Base-by-base conservation (phyloP, 192 early-diverging fungal genomes). In the Rhizophagus prolifer region DNA sequence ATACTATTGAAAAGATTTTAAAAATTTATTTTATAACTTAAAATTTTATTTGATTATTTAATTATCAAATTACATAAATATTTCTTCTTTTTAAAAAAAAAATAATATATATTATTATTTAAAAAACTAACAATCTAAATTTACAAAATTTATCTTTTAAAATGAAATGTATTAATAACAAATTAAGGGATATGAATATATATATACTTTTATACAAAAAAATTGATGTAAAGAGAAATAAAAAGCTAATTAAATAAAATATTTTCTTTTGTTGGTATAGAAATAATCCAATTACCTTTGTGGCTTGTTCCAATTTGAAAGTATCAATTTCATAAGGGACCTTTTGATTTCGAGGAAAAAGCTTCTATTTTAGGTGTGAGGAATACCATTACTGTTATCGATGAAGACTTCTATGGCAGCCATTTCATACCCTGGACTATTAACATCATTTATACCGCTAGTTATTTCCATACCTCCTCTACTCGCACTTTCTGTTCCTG, bases 371-470 rank as follows among this genome's bases (percentile, higher is more conserved):
- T 13, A 28, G 36, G 66, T 41, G 66, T 68, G 34, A 41, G 66
- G 66, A 68, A 68, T 68, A n/a, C 66, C 66, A 68, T 68, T 68
- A 68, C 66, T 25, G 38, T 68, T 68, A 68, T 68, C 66, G n/a
- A 68, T 68, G 30, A 68, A 68, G 38, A 68, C 66, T 41, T 9
- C 34, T 16, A 68, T 12, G 16, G 66, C 66, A 63, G 61, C 23
- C 34, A 68, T 19, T n/a, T 34, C 66, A 68, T 68, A 36, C 21
- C 34, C 34, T 2, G 61, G 25, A 36, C 34, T 68, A 38, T 67
- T 21, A 34, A 38, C 21, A 38, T 34, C 10, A 38, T 34, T 68
- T 34, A 68, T 41, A 68, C 26, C 16, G 30, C 38, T 41, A n/a
- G 30, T 23, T 68, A 30, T 68, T 23, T 68, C 34, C 66, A 36